Evolutionary conservation across 1,139 yeast species (phyloP), one percentile per base, ranked within the genome.

Genomic region (Hemisphaericaspora lyxosophila): DNA sequence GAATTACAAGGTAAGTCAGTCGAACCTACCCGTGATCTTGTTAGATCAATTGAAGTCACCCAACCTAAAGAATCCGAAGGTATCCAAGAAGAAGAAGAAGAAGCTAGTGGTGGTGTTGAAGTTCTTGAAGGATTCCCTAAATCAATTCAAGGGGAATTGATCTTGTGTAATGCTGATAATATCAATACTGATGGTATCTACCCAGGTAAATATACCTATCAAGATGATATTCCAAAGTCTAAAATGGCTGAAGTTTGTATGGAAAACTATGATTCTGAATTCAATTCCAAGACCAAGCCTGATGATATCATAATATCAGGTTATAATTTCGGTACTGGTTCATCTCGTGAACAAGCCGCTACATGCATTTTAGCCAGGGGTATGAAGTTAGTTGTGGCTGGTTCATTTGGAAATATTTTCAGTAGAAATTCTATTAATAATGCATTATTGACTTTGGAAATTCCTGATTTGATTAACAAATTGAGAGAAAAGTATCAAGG

Each of bases 321-420:
- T 15, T 94, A 70, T 72, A 94, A 94, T 60, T 92, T 92, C 58
- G 99, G 98, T 51, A 90, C 97, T 14, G 98, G 98, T 32, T 89
- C 97, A 5, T 88, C 96, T n/a, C 82, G 98, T 67, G 99, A 92
- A 62, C 99, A 92, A 67, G 99, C 98, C 2, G 98, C 98, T 27
- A 92, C 98, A 20, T 90, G 95, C 32, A 85, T 94, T 45, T 73
- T 94, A 48, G 97, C 98, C 27, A 80, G 95, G 54, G 97, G 92
- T 42, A 88, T 92, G 78, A 80, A 82, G 50, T 71, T 92, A 50
- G 95, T 92, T 15, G 96, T 94, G 46, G 88, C 97, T 15, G 99
- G 98, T 30, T 92, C 98, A 1, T 92, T 92, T 59, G 96, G 97
- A 54, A 94, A 94, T 70, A 94, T 90, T 54, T 92, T 92, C 68